Percentiles rank a stretch among this genome's conserved stretches.
Conservation (phyloP, 805 yeast species). For the Candida argentea region DNA sequence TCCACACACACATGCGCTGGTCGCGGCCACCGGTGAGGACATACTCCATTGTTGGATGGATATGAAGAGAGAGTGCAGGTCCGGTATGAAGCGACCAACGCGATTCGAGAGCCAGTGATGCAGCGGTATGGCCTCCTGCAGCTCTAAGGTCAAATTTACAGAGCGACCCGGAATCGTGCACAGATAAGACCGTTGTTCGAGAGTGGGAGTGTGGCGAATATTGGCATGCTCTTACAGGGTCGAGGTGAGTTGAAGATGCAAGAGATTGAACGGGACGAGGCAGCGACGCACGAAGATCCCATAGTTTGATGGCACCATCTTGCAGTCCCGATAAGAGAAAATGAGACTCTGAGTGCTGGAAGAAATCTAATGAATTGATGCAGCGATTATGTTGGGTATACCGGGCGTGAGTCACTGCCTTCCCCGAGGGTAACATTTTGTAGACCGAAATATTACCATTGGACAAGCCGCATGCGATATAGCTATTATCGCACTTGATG, state of each 20-base stretch:
- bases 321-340: slow-evolving; percentile 52
- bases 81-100: slow-evolving; percentile 84
- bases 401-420: slow-evolving; percentile 16
- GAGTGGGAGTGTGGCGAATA: slow-evolving; percentile 40
- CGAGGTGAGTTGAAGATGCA: slow-evolving; percentile 47
- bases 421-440: slow-evolving; percentile 23
- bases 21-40: slow-evolving; percentile 92
- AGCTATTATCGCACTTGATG: slow-evolving; percentile 21
- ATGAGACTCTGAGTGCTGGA: slow-evolving; percentile 8
- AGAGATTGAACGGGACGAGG: slow-evolving; percentile 42
- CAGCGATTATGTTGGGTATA: slow-evolving; percentile 32
- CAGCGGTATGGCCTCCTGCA: slow-evolving; percentile 7
- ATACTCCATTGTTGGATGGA: slow-evolving; percentile 78
- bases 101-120: slow-evolving; percentile 47
- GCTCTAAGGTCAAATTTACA: slow-evolving; percentile 75
- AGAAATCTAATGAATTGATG: slow-evolving; percentile 32
- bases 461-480: slow-evolving; percentile 31
- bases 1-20: slow-evolving; percentile 72
- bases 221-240: slow-evolving; percentile 53
- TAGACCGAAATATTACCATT: slow-evolving; percentile 25
- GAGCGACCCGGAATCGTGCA: slow-evolving; percentile 84
- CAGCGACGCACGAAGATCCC: slow-evolving; percentile 52
- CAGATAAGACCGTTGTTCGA: slow-evolving; percentile 50
- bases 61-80: slow-evolving; percentile 78
- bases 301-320: slow-evolving; percentile 66